Conservation (phyloP, 2,329 filamentous ascomycete genomes). For the Neurospora sp. region DNA sequence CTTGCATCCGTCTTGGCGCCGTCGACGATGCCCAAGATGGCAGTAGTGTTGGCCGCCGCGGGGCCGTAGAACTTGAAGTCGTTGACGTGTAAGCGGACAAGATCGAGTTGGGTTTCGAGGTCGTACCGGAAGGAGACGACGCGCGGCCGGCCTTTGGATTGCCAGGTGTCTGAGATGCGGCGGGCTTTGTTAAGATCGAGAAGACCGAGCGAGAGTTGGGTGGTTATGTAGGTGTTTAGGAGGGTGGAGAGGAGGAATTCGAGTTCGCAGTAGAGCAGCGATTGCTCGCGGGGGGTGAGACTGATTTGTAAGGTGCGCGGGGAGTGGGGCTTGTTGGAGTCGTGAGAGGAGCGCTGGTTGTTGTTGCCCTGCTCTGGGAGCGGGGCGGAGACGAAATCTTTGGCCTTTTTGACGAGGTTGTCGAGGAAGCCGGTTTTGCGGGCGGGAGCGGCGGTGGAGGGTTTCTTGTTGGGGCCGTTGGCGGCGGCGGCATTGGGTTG, state of each 20-base stretch:
- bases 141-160: conserved; percentile 40
- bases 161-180: conserved; percentile 42
- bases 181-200: conserved; percentile 42
- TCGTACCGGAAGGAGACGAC: conserved; percentile 51
- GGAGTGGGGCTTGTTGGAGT: conserved; percentile 20
- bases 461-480: conserved; percentile 1
- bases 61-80: conserved; percentile 47
- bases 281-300: conserved; percentile 46
- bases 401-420: conserved; percentile 42
- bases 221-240: conserved; percentile 41
- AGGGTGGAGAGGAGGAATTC: conserved; percentile 44
- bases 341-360: conserved; percentile 23
- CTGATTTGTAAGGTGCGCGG: conserved; percentile 34
- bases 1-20: conserved; percentile 44
- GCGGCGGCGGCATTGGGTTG: conserved; percentile 2
- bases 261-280: conserved; percentile 49
- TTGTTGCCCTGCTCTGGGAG: conserved; percentile 25
- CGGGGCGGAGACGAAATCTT: conserved; percentile 35
- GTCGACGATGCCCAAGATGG: conserved; percentile 39
- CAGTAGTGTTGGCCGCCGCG: conserved; percentile 25
- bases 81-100: conserved; percentile 38
- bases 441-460: neutral
- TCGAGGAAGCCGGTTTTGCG: conserved; percentile 32
- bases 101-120: conserved; percentile 49
- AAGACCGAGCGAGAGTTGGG: conserved; percentile 45